Percentiles rank a stretch among this genome's conserved stretches.
These are phyloP conservation scores for Lachancea sp. DNA, from an alignment of 805 yeast genomes.

Conservation along the genomic window DNA sequence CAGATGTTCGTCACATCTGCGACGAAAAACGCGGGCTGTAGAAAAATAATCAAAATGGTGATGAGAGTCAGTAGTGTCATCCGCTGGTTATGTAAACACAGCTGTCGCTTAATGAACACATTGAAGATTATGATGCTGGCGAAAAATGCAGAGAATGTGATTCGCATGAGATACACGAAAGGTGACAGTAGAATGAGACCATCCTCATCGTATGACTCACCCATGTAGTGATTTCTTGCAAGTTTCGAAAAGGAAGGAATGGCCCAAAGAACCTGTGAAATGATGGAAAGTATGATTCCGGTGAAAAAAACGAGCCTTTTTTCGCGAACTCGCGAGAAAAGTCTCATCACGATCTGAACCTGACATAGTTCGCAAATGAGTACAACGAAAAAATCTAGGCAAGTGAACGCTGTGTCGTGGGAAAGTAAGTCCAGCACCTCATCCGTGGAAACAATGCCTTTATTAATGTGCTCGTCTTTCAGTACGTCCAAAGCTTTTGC, in stretches of 20 bases:
- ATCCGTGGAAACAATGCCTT: constrained; percentile 29
- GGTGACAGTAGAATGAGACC: constrained; percentile 60
- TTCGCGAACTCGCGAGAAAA: constrained; percentile 63
- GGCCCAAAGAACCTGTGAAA: constrained; percentile 66
- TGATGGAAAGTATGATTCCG: constrained; percentile 48
- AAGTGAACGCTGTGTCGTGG: constrained; percentile 40
- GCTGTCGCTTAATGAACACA: constrained; percentile 44
- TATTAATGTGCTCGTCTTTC: constrained; percentile 39
- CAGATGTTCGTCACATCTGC: constrained; percentile 72
- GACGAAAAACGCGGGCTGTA: constrained; percentile 64
- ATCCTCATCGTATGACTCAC: constrained; percentile 13
- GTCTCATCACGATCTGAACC: constrained; percentile 62
- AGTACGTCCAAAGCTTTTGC: constrained; percentile 42
- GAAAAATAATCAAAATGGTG: constrained; percentile 48
- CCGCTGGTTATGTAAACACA: constrained; percentile 39
- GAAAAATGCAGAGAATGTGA: constrained; percentile 63
- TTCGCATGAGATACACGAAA: constrained; percentile 64
- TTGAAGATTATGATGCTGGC: constrained; percentile 57
- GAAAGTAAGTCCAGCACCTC: constrained; percentile 35
- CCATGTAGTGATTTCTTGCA: constrained; percentile 5
- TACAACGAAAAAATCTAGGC: constrained; percentile 53
- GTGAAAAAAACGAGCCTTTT: constrained; percentile 53
- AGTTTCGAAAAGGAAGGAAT: constrained; percentile 45
- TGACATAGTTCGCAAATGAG: constrained; percentile 58
- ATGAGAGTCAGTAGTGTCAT: constrained; percentile 52